These are phyloP conservation scores for Aspergillus ostianus DNA, from an alignment of 495 filamentous ascomycete genomes.

Conservation along the genomic window DNA sequence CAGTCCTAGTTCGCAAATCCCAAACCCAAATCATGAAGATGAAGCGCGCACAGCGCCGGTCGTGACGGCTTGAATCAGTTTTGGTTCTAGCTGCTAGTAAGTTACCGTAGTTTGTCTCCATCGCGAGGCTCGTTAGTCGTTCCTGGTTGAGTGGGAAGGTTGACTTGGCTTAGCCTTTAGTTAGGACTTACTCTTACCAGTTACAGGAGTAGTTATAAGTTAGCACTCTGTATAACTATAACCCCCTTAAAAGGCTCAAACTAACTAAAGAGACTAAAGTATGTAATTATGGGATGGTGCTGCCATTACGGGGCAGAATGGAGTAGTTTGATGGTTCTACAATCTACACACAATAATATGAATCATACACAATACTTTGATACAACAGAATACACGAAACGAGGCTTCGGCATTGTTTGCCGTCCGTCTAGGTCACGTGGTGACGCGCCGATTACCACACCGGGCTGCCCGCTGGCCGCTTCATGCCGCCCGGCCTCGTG, in stretches of 20 bases:
- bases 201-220: no score
- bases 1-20: background rate
- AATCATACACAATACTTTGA: no score
- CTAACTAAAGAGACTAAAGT: background rate
- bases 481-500: background rate
- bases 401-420: background rate
- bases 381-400: no score
- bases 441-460: no score
- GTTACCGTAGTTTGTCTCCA: background rate
- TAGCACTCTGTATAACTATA: no score
- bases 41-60: conserved; percentile 5
- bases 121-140: background rate
- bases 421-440: background rate
- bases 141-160: background rate
- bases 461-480: no score
- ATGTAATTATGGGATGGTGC: background rate
- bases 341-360: no score
- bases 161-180: background rate
- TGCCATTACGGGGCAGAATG: background rate
- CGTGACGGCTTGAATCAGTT: background rate
- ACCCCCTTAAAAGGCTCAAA: no score
- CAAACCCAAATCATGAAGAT: background rate
- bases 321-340: no score
- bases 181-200: no score
- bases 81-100: background rate